Evolutionary conservation across 306 rosid genomes (phyloP), one percentile per base, ranked within the genome.

Genomic region (Cyclanthera cordifolia): DNA sequence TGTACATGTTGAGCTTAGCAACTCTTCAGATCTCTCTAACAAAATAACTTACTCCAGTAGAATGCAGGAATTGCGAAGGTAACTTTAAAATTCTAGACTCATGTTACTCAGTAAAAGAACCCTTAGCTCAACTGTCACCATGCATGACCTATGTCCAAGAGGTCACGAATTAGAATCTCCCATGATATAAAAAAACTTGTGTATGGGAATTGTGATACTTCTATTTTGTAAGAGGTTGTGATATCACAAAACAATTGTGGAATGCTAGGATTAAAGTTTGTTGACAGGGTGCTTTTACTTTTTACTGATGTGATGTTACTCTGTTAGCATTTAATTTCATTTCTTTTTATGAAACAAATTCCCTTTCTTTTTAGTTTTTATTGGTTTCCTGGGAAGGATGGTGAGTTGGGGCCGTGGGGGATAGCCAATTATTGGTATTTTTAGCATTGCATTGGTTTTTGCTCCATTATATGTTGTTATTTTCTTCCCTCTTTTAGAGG

Each of bases 61-160:
- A 60, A 84, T 92, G 89, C 89, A 75, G 77, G 91, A 85, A 70
- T 66, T 93, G 74, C 83, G 76, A 71, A 79, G 81, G 87, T 80
- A 69, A 66, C 54, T 11, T 28, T 30, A 27, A 47, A 6, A 47
- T 68, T 53, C 50, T 49, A 20, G 65, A 64, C 16, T 67, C 15
- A 27, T n/a, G 48, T 63, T 15, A 6, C 30, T 74, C 27, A 37
- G 28, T 14, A 4, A 63, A 17, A 60, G 32, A 60, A 34, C 37
- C 37, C 6, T 2, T 32, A 32, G 37, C 37, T 32, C 37, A 32
- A 32, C 37, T 32, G 37, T 32, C 32, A 32, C 5, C 37, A 32
- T 32, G 37, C 5, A 32, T 32, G 37, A 4, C 5, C 41, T 34
- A 34, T 34, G 41, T 34, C 41, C 41, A 34, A 34, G 41, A 34